Conservation (phyloP, 495 filamentous ascomycete species). For the Penicillium pulvis region DNA sequence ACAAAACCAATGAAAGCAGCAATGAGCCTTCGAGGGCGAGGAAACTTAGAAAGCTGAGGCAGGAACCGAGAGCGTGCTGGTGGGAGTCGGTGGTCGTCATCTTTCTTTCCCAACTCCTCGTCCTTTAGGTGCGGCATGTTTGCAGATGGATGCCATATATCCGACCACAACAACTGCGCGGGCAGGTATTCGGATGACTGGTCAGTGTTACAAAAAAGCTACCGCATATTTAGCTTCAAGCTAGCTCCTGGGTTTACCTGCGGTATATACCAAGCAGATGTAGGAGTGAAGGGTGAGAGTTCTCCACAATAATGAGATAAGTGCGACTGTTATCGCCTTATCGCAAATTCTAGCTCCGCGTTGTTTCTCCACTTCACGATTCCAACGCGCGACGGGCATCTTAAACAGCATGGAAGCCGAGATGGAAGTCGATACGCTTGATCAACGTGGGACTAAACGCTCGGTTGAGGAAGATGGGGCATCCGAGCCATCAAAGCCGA, state of each 20-base stretch:
- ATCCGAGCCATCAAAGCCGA: slow-evolving; percentile 50
- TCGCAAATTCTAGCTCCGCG: slow-evolving; percentile 18
- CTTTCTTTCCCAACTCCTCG: slow-evolving; percentile 70
- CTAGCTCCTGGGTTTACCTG: not conserved
- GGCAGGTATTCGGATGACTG: slow-evolving; percentile 11
- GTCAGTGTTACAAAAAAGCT: not conserved
- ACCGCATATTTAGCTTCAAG: not conserved
- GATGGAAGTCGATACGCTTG: slow-evolving; percentile 47
- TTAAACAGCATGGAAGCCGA: slow-evolving; percentile 39
- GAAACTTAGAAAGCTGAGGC: slow-evolving; percentile 30
- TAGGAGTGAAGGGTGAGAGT: slow-evolving; percentile 9
- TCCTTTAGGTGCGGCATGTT: slow-evolving; percentile 54
- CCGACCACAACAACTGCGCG: slow-evolving; percentile 12
- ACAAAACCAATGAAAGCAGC: slow-evolving; percentile 43
- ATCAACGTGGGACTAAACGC: slow-evolving; percentile 63
- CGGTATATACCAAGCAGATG: not conserved
- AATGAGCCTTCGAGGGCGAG: slow-evolving; percentile 49
- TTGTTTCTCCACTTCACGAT: slow-evolving; percentile 25
- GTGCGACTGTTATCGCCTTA: slow-evolving; percentile 23
- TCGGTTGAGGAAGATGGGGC: slow-evolving; percentile 52
- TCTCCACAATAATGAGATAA: slow-evolving; percentile 17
- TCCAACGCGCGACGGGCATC: slow-evolving; percentile 9
- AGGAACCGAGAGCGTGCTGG: slow-evolving; percentile 26
- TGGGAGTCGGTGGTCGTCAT: slow-evolving; percentile 59
- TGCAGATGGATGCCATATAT: slow-evolving; percentile 30